Conservation (phyloP, 441 rosid species). For the Pelargonium myrrhifolium region DNA sequence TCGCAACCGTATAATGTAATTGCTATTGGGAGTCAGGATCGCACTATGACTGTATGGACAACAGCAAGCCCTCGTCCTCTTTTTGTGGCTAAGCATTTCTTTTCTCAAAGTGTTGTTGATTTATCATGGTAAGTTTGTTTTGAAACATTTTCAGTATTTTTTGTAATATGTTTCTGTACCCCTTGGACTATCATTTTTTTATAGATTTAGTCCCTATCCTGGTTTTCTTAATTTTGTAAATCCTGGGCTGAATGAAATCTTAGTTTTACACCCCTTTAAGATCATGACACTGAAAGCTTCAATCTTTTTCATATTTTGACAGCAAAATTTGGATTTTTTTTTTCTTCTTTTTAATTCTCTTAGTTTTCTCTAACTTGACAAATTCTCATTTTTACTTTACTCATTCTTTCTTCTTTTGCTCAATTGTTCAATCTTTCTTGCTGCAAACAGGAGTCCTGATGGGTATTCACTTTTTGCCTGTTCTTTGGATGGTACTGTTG, state of each 20-base stretch:
- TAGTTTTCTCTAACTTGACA: no score
- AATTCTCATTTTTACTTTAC: not conserved
- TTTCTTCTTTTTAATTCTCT: not conserved
- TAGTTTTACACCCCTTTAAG: no score
- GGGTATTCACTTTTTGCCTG: slow-evolving; percentile 94
- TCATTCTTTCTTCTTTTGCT: slow-evolving; percentile 11
- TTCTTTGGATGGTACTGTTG: slow-evolving; percentile 93
- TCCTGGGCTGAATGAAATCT: no score
- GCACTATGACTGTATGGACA: slow-evolving; percentile 97
- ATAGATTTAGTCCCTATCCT: no score
- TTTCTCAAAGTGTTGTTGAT: slow-evolving; percentile 94
- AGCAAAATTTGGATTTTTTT: no score
- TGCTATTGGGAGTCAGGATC: slow-evolving; percentile 98
- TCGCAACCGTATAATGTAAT: slow-evolving; percentile 79
- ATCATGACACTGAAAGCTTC: no score
- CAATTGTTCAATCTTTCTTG: not conserved
- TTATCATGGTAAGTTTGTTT: slow-evolving; percentile 65
- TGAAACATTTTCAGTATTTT: not conserved
- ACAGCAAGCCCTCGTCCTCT: slow-evolving; percentile 94
- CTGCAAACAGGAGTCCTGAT: slow-evolving; percentile 77
- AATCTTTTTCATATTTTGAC: no score
- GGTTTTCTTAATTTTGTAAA: no score
- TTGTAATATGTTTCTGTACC: no score
- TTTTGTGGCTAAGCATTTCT: slow-evolving; percentile 95
- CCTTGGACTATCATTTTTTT: no score